phyloP scores from a whole-genome alignment of 768 basidiomycete genomes.

The Leccinum rimulosum region DNA sequence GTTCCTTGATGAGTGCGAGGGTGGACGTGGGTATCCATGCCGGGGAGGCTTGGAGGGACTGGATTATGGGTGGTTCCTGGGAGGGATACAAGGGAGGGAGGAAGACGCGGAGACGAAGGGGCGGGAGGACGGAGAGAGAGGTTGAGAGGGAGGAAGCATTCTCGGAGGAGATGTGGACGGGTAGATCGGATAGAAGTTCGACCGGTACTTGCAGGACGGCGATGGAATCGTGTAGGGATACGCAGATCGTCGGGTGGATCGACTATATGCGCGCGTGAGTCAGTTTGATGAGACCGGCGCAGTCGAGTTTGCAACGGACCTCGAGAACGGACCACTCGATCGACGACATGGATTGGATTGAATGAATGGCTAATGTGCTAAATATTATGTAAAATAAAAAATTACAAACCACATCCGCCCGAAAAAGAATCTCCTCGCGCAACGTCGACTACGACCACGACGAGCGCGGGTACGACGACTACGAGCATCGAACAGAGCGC shows the following conservation, averaged over 20 bases:
- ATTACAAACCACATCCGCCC: constrained; percentile 7
- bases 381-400: constrained; percentile 2
- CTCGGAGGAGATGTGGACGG: constrained; percentile 33
- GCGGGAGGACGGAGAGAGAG: constrained; percentile 57
- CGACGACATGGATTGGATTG: not conserved
- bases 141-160: not conserved
- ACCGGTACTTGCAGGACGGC: constrained; percentile 55
- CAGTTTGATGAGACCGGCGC: constrained; percentile 8
- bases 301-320: constrained; percentile 14
- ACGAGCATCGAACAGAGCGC: constrained; percentile 18
- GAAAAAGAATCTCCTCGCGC: constrained; percentile 20
- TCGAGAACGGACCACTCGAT: constrained; percentile 26
- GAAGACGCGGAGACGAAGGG: constrained; percentile 54
- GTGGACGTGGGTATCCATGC: constrained; percentile 51
- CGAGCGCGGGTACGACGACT: constrained; percentile 16
- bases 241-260: constrained; percentile 70
- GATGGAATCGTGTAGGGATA: constrained; percentile 40
- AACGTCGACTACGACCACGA: constrained; percentile 25
- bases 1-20: constrained; percentile 34
- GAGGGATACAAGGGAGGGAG: constrained; percentile 59
- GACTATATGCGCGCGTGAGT: constrained; percentile 41
- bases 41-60: constrained; percentile 53
- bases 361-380: constrained; percentile 7
- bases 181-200: constrained; percentile 48
- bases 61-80: constrained; percentile 48